Base-by-base conservation (phyloP, 768 basidiomycete species). In the Zangia roseola region DNA sequence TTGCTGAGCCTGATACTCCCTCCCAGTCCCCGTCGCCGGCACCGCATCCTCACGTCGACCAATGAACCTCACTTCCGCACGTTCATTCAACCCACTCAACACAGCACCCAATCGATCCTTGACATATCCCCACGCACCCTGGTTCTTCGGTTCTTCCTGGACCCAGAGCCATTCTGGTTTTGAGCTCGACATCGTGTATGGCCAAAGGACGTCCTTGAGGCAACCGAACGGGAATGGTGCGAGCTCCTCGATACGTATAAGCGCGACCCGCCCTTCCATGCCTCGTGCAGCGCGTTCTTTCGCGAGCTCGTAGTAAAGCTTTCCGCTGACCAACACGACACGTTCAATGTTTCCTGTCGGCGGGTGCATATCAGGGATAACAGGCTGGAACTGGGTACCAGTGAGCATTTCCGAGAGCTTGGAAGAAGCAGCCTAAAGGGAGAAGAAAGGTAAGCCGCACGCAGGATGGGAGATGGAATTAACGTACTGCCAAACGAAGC, bases 141-240 rank as follows among this genome's bases (percentile, higher is more conserved):
- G 92, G 62, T 97, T 95, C 62, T 74, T 80, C 3, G 92, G 85
- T 61, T 94, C 93, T 61, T 94, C 93, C 63, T 97, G 93, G 16
- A 90, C 72, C 83, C 88, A 95, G 8, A 78, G 38, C 57, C 55
- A 68, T 23, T 56, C 67, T 1, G 40, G 25, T n/a, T 24, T 35
- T 26, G 78, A 60, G 44, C 82, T 76, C 4, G 68, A 76, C 16
- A 60, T 50, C 0, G 59, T 38, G 58, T 88, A 90, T 3, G 65
- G 54, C 34, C 55, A 40, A 26, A 94, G 65, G 1, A 71, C 71
- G 4, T 71, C 58, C 4, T 64, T 60, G 0, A 94, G 69, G 20
- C 71, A 70, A 0, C 62, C 48, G 64, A 90, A 92, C 0, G 94
- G 93, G 80, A 97, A 95, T 0, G 93, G 94, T 7, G 84, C 81